Evolutionary conservation across 805 yeast species (phyloP).

Genomic region (Yarrowia porcina): DNA sequence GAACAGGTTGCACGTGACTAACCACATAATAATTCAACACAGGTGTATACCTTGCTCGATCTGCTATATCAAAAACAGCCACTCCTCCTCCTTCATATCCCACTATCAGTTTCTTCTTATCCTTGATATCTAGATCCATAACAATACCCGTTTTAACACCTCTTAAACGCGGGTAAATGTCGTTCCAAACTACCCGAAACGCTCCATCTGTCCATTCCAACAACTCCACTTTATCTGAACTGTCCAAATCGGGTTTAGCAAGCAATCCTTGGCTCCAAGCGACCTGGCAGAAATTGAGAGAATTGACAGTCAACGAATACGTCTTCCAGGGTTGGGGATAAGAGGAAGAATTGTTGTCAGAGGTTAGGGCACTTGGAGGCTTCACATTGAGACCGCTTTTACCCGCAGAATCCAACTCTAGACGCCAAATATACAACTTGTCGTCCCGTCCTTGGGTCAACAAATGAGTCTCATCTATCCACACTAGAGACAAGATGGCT

Average conservation of each 20-base stretch:
- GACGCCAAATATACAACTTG: constrained; percentile 38
- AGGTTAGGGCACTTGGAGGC: constrained; percentile 28
- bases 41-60: constrained; percentile 26
- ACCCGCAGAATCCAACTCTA: constrained; percentile 26
- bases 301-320: constrained; percentile 63
- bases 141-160: constrained; percentile 56
- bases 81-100: constrained; percentile 79
- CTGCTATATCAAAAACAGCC: constrained; percentile 35
- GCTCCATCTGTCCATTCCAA: constrained; percentile 38
- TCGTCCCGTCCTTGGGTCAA: constrained; percentile 71
- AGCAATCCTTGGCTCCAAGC: constrained; percentile 43
- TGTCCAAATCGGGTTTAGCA: constrained; percentile 60
- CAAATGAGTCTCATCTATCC: constrained; percentile 38
- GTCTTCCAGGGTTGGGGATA: constrained; percentile 39
- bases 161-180: background rate
- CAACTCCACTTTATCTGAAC: constrained; percentile 63
- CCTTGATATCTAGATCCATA: constrained; percentile 52
- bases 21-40: constrained; percentile 24
- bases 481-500: constrained; percentile 50
- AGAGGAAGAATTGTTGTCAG: constrained; percentile 28
- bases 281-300: constrained; percentile 70
- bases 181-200: constrained; percentile 5
- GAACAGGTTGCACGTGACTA: constrained; percentile 38
- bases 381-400: background rate
- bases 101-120: constrained; percentile 37